Conservation (phyloP, 805 yeast genomes). For the Ogataea haglerorum region DNA sequence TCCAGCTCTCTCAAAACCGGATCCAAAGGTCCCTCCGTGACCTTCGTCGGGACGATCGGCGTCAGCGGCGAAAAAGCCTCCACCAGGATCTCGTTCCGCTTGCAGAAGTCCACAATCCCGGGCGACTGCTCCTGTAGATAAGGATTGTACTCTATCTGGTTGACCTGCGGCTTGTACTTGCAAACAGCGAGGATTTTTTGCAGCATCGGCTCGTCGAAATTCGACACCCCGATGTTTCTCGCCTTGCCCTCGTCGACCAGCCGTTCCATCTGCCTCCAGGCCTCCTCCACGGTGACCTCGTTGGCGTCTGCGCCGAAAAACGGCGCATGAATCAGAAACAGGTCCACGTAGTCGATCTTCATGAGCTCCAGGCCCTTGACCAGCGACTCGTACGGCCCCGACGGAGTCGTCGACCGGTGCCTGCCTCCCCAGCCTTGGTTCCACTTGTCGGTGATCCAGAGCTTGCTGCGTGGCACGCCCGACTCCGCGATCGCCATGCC, state of each 20-base stretch:
- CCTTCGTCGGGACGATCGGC: slow-evolving; percentile 48
- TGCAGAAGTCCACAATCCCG: slow-evolving; percentile 50
- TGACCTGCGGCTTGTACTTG: slow-evolving; percentile 52
- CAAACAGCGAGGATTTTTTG: slow-evolving; percentile 41
- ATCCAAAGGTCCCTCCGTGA: slow-evolving; percentile 35
- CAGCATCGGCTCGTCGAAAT: slow-evolving; percentile 48
- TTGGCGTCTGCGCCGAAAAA: slow-evolving; percentile 39
- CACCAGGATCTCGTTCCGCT: slow-evolving; percentile 46
- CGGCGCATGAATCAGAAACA: slow-evolving; percentile 63
- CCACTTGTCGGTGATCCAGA: slow-evolving; percentile 64
- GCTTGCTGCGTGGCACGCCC: slow-evolving; percentile 42
- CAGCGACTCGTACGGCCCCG: slow-evolving; percentile 48
- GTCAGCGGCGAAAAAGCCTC: slow-evolving; percentile 69
- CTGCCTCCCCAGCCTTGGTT: slow-evolving; percentile 37
- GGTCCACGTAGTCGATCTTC: slow-evolving; percentile 52
- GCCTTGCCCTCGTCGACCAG: slow-evolving; percentile 43
- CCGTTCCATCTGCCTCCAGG: slow-evolving; percentile 46
- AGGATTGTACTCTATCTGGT: slow-evolving; percentile 69
- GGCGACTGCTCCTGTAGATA: slow-evolving; percentile 63
- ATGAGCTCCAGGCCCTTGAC: slow-evolving; percentile 45
- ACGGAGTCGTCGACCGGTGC: slow-evolving; percentile 16
- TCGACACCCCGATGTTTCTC: slow-evolving; percentile 58
- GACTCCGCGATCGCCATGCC: slow-evolving; percentile 48
- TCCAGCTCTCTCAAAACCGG: slow-evolving; percentile 39
- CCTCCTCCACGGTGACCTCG: slow-evolving; percentile 46